phyloP scores from a whole-genome alignment of 495 filamentous ascomycete genomes.

The Trichoderma virens region DNA sequence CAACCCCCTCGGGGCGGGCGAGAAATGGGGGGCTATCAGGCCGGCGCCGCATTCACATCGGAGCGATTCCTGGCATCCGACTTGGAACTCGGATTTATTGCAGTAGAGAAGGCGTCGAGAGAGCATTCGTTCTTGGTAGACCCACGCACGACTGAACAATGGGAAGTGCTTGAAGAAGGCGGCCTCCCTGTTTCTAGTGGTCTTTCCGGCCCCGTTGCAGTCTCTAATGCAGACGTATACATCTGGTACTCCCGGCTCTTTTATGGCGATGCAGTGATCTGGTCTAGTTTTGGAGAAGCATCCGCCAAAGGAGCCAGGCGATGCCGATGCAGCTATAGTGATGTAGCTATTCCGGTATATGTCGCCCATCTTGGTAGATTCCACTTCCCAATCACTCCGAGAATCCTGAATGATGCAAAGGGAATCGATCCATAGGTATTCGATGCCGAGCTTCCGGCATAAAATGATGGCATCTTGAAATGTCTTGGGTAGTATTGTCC shows the following conservation, averaged over 20 bases:
- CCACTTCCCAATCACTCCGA: conserved; percentile 18
- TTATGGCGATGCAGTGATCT: too few species aligned
- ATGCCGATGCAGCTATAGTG: conserved; percentile 14
- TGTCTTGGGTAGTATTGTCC: background rate
- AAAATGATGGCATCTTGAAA: background rate
- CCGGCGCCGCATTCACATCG: conserved; percentile 12
- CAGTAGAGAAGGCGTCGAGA: conserved; percentile 19
- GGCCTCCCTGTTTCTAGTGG: background rate
- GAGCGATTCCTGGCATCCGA: too few species aligned
- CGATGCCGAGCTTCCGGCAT: background rate
- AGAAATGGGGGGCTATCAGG: background rate
- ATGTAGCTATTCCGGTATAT: conserved; percentile 12
- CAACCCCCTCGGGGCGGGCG: too few species aligned
- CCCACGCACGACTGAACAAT: conserved; percentile 25
- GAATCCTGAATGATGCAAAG: conserved; percentile 20
- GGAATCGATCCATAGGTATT: conserved; percentile 20
- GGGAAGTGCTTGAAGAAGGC: conserved; percentile 14
- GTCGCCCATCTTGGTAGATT: conserved; percentile 15
- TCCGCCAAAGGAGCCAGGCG: too few species aligned
- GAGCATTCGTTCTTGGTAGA: conserved; percentile 21
- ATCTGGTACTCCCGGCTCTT: too few species aligned
- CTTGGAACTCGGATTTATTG: too few species aligned
- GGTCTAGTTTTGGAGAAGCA: too few species aligned
- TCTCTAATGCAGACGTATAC: too few species aligned
- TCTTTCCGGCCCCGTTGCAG: background rate